Base-by-base conservation (phyloP, 1,139 yeast species). In the Saccharomyces hybrid region DNA sequence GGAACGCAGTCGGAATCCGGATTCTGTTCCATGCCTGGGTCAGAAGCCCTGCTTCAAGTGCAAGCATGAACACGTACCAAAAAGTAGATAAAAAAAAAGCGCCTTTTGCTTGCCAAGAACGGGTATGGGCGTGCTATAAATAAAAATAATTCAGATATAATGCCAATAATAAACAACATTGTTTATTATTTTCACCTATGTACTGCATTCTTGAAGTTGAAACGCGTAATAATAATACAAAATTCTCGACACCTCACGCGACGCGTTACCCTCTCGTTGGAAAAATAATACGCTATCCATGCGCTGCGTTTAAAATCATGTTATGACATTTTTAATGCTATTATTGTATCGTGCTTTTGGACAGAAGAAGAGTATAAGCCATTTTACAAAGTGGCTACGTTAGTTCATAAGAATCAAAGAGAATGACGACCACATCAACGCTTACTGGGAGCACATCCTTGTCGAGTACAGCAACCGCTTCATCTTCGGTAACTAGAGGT, bases 401-500 rank as follows among this genome's bases (percentile, higher is more conserved):
- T 9, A 5, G 25, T 38, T 38, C 13, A 16, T 38, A 38, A 38
- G 44, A 1, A 9, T 38, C 44, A 38, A 16, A 38, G 19, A 19
- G 5, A 16, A 38, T 38, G 25, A 8, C 25, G 13, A 38, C n/a
- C 44, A 9, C 44, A 5, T 38, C 44, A 38, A 9, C n/a, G 25
- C 11, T 16, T 8, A 19, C 44, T 16, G 5, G 6, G 8, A 38
- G 44, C 13, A 16, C 42, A 38, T 8, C 42, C 7, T 38, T 38
- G 13, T 38, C 42, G 42, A 38, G 42, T 5, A 38, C 44, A 38
- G 44, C 44, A 6, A 26, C 55, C 0, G 28, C 52, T 16, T 50
- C 57, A 2, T 50, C 47, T 26, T 31, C 58, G 8, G 47, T 55
- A 23, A 51, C 57, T 9, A 52, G 58, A n/a, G 47, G 56, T 2